Evolutionary conservation across 2,329 filamentous ascomycete species (phyloP), one percentile per base, ranked within the genome.

Genomic region (Didymella lethalis): DNA sequence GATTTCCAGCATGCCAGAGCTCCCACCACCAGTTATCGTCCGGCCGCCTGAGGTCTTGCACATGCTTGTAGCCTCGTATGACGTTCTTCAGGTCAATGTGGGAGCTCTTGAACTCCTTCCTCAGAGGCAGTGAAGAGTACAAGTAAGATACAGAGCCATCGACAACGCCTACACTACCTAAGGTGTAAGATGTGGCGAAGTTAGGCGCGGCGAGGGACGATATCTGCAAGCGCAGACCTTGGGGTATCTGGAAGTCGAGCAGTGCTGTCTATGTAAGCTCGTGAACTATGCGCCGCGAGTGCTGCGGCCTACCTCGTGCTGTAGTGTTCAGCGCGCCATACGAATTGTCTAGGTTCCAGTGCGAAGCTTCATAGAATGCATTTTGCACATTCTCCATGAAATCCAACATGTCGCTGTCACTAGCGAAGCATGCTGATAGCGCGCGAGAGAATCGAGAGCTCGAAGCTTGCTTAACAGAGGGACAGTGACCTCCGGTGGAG

Each of bases 111-210:
- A 83, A 92, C 64, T 80, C 79, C 20, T 88, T 83, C 38, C 83
- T 80, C 56, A 98, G 84, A 12, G 92, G 88, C 8, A 95, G 84
- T 2, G 92, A 96, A 48, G 93, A 96, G 81, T 96, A 98, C 53
- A 99, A 86, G 79, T 98, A 99, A 14, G 93, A 96, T 57, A 99
- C 86, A n/a, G 93, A 97, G 75, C 95, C 95, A 80, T 98, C 94
- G 50, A 99, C 93, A 34, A 96, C 85, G 59, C 94, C 95, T 16
- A 96, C 86, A 41, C 90, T 96, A 61, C 93, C 92, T 44, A 99
- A 86, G 41, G 92, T 90, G 78, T 99, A 99, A 36, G 93, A 94
- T 16, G 93, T 96, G 25, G 93, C 94, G 71, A 98, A 97, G 77
- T 97, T 92, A 8, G 92, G 90, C 18, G 93, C 93, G 7, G 93